These are phyloP conservation scores for Xylaria digitata DNA, from an alignment of 2,329 filamentous ascomycete genomes.

Conservation along the genomic window DNA sequence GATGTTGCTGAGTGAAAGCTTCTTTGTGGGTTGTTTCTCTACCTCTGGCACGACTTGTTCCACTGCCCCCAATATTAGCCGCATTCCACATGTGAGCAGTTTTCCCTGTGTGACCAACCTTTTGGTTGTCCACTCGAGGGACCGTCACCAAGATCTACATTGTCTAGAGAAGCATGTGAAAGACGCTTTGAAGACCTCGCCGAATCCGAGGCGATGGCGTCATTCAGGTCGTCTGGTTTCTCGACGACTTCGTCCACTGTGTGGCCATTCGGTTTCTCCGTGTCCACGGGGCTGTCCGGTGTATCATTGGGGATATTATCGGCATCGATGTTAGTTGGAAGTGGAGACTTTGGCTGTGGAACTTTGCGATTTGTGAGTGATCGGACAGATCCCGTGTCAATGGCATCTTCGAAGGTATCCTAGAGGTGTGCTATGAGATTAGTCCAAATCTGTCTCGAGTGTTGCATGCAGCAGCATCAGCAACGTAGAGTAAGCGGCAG, in stretches of 20 bases:
- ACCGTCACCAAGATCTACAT: constrained; percentile 76
- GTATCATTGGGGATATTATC: constrained; percentile 37
- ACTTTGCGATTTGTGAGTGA: constrained; percentile 68
- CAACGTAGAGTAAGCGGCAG: constrained; percentile 34
- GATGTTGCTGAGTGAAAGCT: constrained; percentile 75
- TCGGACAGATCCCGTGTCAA: constrained; percentile 72
- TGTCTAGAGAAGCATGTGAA: constrained; percentile 63
- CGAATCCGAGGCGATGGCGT: constrained; percentile 45
- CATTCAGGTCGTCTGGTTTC: constrained; percentile 37
- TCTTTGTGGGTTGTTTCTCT: constrained; percentile 61
- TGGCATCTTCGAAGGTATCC: constrained; percentile 87
- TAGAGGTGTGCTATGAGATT: constrained; percentile 50
- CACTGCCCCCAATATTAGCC: constrained; percentile 45
- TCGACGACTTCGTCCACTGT: constrained; percentile 36
- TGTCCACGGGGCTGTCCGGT: constrained; percentile 36
- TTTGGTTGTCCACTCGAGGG: constrained; percentile 48
- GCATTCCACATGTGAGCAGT: background rate
- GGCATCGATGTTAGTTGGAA: constrained; percentile 46
- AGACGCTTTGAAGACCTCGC: constrained; percentile 57
- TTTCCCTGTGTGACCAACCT: constrained; percentile 37
- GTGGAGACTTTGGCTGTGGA: constrained; percentile 52
- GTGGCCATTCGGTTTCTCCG: constrained; percentile 45
- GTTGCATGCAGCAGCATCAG: constrained; percentile 15
- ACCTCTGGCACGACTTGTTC: constrained; percentile 43
- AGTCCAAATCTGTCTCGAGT: constrained; percentile 27